These are phyloP conservation scores for Aristolochia contorta DNA, from an alignment of 164 flowering plant genomes.

Conservation along the genomic window DNA sequence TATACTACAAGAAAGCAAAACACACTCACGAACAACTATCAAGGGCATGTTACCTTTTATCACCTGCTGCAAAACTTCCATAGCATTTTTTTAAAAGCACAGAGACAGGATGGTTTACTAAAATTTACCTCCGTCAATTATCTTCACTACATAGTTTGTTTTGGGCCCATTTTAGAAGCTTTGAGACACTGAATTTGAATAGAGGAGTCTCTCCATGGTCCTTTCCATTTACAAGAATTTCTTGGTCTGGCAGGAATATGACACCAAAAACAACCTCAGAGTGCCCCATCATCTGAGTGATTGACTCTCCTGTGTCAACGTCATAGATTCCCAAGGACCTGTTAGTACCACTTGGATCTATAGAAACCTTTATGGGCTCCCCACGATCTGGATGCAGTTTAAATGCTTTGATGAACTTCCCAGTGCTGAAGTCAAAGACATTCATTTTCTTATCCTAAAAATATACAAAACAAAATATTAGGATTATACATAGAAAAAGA, in stretches of 20 bases:
- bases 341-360: slow-evolving; percentile 75
- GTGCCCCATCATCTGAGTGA: slow-evolving; percentile 54
- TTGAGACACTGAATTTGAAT: slow-evolving; percentile 59
- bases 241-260: slow-evolving; percentile 52
- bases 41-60: no score
- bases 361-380: slow-evolving; percentile 55
- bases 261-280: slow-evolving; percentile 58
- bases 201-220: slow-evolving; percentile 8
- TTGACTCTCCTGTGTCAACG: slow-evolving; percentile 39
- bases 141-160: slow-evolving; percentile 23
- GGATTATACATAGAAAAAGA: neutral
- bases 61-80: no score
- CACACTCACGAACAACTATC: no score
- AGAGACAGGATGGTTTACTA: no score
- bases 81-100: no score
- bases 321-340: slow-evolving; percentile 58
- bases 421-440: slow-evolving; percentile 36
- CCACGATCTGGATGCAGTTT: slow-evolving; percentile 46
- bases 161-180: slow-evolving; percentile 81
- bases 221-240: slow-evolving; percentile 1
- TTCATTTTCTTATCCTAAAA: slow-evolving; percentile 61
- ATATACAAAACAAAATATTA: neutral
- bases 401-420: slow-evolving; percentile 49
- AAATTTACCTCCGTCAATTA: slow-evolving; percentile 31
- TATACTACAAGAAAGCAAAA: neutral